Evolutionary conservation across 2,329 filamentous ascomycete genomes (phyloP), one percentile per base, ranked within the genome.

Genomic region (Phaeosphaeriaceae sp.): DNA sequence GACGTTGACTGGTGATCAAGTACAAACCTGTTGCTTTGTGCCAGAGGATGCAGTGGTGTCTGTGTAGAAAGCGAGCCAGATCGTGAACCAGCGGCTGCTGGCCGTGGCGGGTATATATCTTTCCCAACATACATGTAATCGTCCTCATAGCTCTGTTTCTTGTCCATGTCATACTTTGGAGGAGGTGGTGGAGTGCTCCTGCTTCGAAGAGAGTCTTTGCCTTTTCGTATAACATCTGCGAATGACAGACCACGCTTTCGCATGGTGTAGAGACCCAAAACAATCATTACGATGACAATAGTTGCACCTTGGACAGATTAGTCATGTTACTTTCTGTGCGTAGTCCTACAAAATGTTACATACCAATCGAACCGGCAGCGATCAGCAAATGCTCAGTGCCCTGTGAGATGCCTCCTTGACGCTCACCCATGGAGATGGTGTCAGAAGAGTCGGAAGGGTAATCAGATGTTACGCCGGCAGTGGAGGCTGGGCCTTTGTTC

Each of bases 321-420:
- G 67, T 28, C 17, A 43, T 8, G 13, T n/a, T 13, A 13, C 15
- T 5, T n/a, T 17, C 3, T 4, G 6, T 17, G 22, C 11, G 3
- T 3, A 15, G 10, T 5, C 24, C 10, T 15, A 8, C 24, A 9
- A 13, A 17, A 19, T 15, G 23, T 24, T 23, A 28, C 66, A 17
- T 65, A 76, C 77, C 77, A 56, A 79, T 78, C n/a, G 77, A 78
- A 9, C 76, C 77, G 56, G 76, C 77, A 53, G 77, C 77, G 26
- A 79, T 79, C 28, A 79, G 72, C 58, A 77, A 55, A 54, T 79
- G 77, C 54, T 78, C 68, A n/a, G 77, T 78, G 8, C 72, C 72
- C 42, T 74, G 68, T 8, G 77, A 78, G 30, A 79, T 69, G 23
- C 64, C 58, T 43, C 62, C 63, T n/a, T 62, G 58, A 30, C 63